A percentile compares a stretch with the other conserved stretches of the same genome.
Conservation (phyloP, 768 basidiomycete genomes). For the Lactarius vividus region DNA sequence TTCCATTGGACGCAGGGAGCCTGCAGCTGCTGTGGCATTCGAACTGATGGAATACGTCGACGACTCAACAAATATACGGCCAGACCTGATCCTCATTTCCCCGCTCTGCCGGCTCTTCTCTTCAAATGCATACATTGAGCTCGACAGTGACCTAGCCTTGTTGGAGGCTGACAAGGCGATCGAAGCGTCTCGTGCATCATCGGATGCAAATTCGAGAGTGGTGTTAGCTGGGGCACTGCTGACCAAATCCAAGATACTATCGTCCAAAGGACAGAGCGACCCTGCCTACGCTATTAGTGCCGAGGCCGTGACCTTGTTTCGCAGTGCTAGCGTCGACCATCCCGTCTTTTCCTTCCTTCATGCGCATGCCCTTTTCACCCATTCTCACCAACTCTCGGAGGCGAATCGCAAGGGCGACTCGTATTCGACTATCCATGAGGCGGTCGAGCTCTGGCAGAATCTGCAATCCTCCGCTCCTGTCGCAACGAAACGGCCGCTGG, state of each 20-base stretch:
- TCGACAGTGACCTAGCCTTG: constrained; percentile 1
- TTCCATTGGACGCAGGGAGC: constrained; percentile 3
- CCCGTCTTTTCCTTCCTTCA: constrained; percentile 13
- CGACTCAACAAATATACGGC: not conserved
- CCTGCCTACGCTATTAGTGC: not conserved
- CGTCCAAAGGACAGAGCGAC: constrained; percentile 10
- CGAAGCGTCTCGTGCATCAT: not conserved
- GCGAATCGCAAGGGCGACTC: constrained; percentile 11
- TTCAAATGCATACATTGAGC: not conserved
- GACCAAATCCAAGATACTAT: constrained; percentile 14
- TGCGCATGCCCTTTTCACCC: constrained; percentile 5
- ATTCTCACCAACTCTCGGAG: constrained; percentile 10
- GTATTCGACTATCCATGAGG: not conserved
- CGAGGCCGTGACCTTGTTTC: constrained; percentile 7
- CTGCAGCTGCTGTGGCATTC: constrained; percentile 7
- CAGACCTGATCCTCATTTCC: not conserved
- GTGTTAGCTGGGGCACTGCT: constrained; percentile 13
- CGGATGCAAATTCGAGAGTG: not conserved
- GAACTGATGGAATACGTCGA: constrained; percentile 5
- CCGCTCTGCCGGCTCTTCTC: constrained; percentile 11
- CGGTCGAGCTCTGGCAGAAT: constrained; percentile 10
- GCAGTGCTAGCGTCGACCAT: not conserved
- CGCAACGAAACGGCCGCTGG: constrained; percentile 4
- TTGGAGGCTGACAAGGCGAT: constrained; percentile 3
- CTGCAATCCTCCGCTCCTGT: not conserved